A percentile compares a stretch with the other conserved stretches of the same genome.
These are phyloP conservation scores for Panicum miliaceum DNA, from an alignment of 176 grass and related monocot species.

Conservation along the genomic window DNA sequence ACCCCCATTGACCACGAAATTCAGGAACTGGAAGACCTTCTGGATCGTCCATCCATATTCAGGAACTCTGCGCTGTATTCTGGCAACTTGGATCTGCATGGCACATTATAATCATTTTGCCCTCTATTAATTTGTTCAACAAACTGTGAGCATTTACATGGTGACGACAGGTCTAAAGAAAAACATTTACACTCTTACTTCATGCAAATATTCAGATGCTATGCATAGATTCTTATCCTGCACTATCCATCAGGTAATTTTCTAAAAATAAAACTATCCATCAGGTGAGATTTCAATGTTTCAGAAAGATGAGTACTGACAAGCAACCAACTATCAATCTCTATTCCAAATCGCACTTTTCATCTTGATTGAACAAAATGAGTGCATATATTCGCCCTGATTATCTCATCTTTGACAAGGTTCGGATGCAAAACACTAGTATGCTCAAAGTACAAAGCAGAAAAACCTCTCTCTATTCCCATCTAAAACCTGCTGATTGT, in stretches of 20 bases:
- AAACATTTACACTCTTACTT: background rate
- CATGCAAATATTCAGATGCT: conserved; percentile 27
- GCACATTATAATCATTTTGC: conserved; percentile 6
- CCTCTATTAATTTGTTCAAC: conserved; percentile 24
- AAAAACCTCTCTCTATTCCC: conserved; percentile 25
- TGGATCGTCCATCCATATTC: conserved; percentile 98
- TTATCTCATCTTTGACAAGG: conserved; percentile 12
- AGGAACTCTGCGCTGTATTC: conserved; percentile 85
- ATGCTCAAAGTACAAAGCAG: conserved; percentile 30
- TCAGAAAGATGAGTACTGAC: conserved; percentile 13
- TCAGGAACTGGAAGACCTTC: conserved; percentile 90
- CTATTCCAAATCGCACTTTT: background rate
- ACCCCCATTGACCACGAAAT: conserved; percentile 88
- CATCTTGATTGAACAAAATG: conserved; percentile 23
- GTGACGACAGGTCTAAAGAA: background rate
- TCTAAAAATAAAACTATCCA: too few relatives aligned
- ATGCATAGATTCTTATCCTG: conserved; percentile 1
- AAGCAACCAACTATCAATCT: conserved; percentile 29
- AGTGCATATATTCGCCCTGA: conserved; percentile 1
- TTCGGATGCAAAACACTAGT: conserved; percentile 15
- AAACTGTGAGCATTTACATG: background rate
- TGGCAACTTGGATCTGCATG: conserved; percentile 74
- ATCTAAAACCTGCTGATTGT: background rate
- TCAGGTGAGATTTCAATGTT: background rate
- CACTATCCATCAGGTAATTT: background rate